These are phyloP conservation scores for Myxozyma neglecta DNA, from an alignment of 805 yeast genomes.

Conservation along the genomic window DNA sequence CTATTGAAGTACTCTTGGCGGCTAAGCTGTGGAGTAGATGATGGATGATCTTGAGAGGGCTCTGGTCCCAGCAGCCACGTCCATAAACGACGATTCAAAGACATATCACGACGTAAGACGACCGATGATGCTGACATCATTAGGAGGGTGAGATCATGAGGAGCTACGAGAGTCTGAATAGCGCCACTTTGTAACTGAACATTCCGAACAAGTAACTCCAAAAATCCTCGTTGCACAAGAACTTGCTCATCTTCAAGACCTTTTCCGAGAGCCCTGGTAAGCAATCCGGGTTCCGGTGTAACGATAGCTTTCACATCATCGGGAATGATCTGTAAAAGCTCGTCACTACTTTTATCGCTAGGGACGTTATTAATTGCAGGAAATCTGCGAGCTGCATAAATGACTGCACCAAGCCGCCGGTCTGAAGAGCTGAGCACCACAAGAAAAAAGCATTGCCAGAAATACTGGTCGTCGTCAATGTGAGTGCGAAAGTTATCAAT, in stretches of 20 bases:
- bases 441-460: slow-evolving; percentile 82
- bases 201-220: slow-evolving; percentile 72
- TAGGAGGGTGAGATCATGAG: slow-evolving; percentile 57
- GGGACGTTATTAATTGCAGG: slow-evolving; percentile 55
- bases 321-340: slow-evolving; percentile 38
- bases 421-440: slow-evolving; percentile 78
- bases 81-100: slow-evolving; percentile 91
- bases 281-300: slow-evolving; percentile 74
- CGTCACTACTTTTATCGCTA: slow-evolving; percentile 32
- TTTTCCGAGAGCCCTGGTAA: slow-evolving; percentile 69
- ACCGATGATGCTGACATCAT: slow-evolving; percentile 65
- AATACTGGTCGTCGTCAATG: slow-evolving; percentile 65
- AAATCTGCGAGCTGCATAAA: slow-evolving; percentile 65
- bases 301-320: slow-evolving; percentile 62
- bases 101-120: slow-evolving; percentile 84
- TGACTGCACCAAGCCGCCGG: slow-evolving; percentile 76
- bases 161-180: slow-evolving; percentile 49
- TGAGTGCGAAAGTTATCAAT: slow-evolving; percentile 60
- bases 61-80: slow-evolving; percentile 89
- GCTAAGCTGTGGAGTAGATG: slow-evolving; percentile 19
- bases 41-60: slow-evolving; percentile 32
- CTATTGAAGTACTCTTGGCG: slow-evolving; percentile 38
- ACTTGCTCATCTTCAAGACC: slow-evolving; percentile 68
- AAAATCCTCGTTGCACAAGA: slow-evolving; percentile 81
- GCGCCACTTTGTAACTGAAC: slow-evolving; percentile 65